Evolutionary conservation across 352 stramenopile genomes (phyloP).

Genomic region (Phytophthora europaea): DNA sequence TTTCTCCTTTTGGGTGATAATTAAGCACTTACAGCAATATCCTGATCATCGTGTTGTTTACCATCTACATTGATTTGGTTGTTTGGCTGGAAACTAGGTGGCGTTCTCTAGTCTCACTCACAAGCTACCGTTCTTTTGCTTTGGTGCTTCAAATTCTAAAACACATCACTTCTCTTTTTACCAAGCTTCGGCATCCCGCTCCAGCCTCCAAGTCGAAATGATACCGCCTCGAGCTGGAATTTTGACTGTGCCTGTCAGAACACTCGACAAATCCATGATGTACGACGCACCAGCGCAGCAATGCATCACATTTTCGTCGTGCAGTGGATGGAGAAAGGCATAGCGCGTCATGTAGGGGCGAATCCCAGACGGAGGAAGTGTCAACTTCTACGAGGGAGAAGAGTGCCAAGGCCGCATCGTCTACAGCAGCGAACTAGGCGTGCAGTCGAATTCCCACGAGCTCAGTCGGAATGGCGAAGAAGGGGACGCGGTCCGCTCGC

Average conservation of each 20-base stretch:
- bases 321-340: neutral
- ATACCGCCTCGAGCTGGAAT: neutral
- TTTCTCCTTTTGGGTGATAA: neutral
- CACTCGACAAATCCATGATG: constrained; percentile 3
- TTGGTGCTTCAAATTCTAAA: neutral
- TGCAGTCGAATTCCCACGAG: neutral
- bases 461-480: neutral
- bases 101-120: neutral
- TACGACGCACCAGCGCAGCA: constrained; percentile 12
- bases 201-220: neutral
- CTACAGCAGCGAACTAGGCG: neutral
- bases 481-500: constrained; percentile 3
- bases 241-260: neutral
- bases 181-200: neutral
- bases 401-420: constrained; percentile 1
- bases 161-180: neutral
- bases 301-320: neutral
- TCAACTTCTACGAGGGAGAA: constrained; percentile 13
- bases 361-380: neutral
- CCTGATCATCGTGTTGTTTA: neutral
- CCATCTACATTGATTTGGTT: neutral
- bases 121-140: neutral
- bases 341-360: constrained; percentile 7
- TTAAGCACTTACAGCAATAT: no score
- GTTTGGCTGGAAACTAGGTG: neutral